phyloP scores from a whole-genome alignment of 306 rosid species.

The Pterocarpus macrocarpus region DNA sequence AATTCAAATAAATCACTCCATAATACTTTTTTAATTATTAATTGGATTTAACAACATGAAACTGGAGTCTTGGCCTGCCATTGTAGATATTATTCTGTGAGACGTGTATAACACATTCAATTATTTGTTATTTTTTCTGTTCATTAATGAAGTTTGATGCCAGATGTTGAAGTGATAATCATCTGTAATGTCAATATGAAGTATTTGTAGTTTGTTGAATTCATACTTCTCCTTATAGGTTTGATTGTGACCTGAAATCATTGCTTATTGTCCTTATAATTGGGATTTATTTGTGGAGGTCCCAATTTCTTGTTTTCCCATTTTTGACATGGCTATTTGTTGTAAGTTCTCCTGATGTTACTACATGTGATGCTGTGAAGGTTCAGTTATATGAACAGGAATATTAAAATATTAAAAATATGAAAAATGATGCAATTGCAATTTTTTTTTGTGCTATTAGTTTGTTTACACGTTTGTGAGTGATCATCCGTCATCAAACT shows the following conservation, averaged over 20 bases:
- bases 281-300: constrained; percentile 9
- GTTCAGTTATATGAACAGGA: constrained; percentile 27
- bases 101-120: background rate
- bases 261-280: background rate
- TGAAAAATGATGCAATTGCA: constrained; percentile 6
- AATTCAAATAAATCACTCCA: constrained; percentile 19
- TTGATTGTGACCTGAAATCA: constrained; percentile 17
- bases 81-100: constrained; percentile 31
- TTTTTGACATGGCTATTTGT: background rate
- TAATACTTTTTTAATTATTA: background rate
- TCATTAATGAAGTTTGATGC: constrained; percentile 6
- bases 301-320: constrained; percentile 28
- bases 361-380: background rate
- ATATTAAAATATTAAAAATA: background rate
- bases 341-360: constrained; percentile 19
- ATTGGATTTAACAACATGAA: background rate
- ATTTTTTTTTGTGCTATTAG: background rate
- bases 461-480: constrained; percentile 17
- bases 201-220: constrained; percentile 15
- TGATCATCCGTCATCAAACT: constrained; percentile 27
- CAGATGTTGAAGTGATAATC: constrained; percentile 28
- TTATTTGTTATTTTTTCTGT: constrained; percentile 21
- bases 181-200: constrained; percentile 7
- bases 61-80: constrained; percentile 24
- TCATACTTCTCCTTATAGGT: constrained; percentile 9